Conservation (phyloP, 2,329 filamentous ascomycete species). For the Epichloe brachyelytri region DNA sequence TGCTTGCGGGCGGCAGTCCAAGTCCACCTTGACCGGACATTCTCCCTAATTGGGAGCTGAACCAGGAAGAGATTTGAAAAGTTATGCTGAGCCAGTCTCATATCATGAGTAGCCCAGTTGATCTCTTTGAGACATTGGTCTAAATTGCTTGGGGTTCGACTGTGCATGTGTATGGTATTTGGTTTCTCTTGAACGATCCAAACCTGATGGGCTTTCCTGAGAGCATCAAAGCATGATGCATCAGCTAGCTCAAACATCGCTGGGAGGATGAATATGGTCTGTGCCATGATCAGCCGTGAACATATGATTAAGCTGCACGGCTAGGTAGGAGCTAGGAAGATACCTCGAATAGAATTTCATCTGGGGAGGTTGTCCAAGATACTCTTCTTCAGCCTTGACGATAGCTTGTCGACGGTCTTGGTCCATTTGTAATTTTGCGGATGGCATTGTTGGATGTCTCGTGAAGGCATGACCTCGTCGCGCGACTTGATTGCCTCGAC, state of each 20-base stretch:
- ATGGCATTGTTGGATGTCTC: constrained; percentile 5
- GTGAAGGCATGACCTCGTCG: neutral
- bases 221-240: constrained; percentile 12
- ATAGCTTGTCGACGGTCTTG: constrained; percentile 8
- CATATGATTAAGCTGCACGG: neutral
- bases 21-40: constrained; percentile 11
- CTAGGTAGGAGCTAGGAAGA: neutral
- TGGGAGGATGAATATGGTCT: constrained; percentile 18
- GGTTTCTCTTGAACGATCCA: constrained; percentile 18
- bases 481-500: neutral
- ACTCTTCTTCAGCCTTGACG: constrained; percentile 10
- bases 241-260: constrained; percentile 15
- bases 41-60: constrained; percentile 12
- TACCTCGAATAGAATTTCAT: constrained; percentile 14
- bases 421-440: constrained; percentile 13
- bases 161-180: constrained; percentile 15
- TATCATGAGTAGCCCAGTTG: constrained; percentile 20
- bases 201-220: constrained; percentile 16
- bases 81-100: constrained; percentile 16
- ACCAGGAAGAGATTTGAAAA: constrained; percentile 14
- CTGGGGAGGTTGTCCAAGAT: constrained; percentile 14
- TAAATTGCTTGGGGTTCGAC: constrained; percentile 13
- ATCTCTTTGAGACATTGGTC: constrained; percentile 16
- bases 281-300: constrained; percentile 4
- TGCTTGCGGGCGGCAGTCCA: constrained; percentile 14